Base-by-base conservation (phyloP, 768 basidiomycete genomes). In the Calocera cornea region DNA sequence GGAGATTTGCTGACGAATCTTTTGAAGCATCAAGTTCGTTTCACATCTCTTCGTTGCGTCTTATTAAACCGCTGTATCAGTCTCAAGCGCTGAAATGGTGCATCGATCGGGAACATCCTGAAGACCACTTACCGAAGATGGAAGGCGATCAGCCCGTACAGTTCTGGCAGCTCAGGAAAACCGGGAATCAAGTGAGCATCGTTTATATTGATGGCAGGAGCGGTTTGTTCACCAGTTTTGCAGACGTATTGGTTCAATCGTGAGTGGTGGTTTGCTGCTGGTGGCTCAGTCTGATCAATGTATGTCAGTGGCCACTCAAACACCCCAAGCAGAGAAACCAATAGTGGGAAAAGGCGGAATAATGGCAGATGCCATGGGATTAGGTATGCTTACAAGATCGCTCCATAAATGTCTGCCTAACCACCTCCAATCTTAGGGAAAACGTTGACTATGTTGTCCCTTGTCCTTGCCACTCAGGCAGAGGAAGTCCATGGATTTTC, bases 341-440 rank as follows among this genome's bases (percentile, higher is more conserved):
- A 70, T 71, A 0, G 83, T 95, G 24, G 92, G 92, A 11, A 80
- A 87, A 72, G 94, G 94, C n/a, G 93, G 90, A 1, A 78, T 95
- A 64, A 86, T 89, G 67, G 93, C 88, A 0, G 94, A 95, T 76
- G 89, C 90, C 41, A 97, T 97, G 94, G 93, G 86, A 66, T 71
- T 84, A 67, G 71, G 84, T 85, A 72, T 41, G 76, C 81, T 65
- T 69, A 63, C 44, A 17, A 19, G 8, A 64, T 41, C 66, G 19
- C 49, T 33, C 34, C n/a, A n/a, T 49, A 49, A 33, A 40, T 36
- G 12, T n/a, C 29, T 5, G 10, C 65, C 41, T 17, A 33, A 63
- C 24, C 27, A 50, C 72, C 70, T 65, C 65, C 49, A n/a, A n/a
- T n/a, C n/a, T n/a, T 73, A 87, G 94, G 94, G 0, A 97, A 95